Conservation (phyloP, 345 rosid genomes). For the Camelina laxa region DNA sequence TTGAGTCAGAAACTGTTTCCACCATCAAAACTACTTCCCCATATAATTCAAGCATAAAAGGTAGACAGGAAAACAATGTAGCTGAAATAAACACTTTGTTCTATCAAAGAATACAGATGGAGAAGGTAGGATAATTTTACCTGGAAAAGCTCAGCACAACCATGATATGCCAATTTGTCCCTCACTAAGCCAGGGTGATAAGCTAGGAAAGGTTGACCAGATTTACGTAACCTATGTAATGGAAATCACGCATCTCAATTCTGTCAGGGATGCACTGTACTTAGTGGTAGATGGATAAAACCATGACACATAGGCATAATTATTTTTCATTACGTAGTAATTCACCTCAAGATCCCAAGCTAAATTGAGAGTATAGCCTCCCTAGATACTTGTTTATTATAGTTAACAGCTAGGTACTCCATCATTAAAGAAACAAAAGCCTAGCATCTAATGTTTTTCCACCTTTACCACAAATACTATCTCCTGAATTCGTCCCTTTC, state of each 20-base stretch:
- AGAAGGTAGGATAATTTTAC: conserved; percentile 47
- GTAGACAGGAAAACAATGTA: conserved; percentile 12
- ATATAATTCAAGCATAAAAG: conserved; percentile 30
- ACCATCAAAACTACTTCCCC: conserved; percentile 16
- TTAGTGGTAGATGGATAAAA: conserved; percentile 3
- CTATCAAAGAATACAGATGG: conserved; percentile 31
- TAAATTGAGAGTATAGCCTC: conserved; percentile 7
- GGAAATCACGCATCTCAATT: conserved; percentile 27
- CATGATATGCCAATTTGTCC: conserved; percentile 92
- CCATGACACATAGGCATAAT: background rate
- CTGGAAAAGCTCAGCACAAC: conserved; percentile 99
- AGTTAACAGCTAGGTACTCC: conserved; percentile 24
- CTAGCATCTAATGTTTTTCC: conserved; percentile 13
- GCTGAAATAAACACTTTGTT: conserved; percentile 1
- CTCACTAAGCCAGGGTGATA: conserved; percentile 90
- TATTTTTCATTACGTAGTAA: background rate
- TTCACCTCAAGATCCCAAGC: conserved; percentile 21
- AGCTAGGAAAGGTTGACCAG: conserved; percentile 82
- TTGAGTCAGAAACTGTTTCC: conserved; percentile 37
- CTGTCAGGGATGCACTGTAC: conserved; percentile 15
- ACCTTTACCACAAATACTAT: conserved; percentile 1
- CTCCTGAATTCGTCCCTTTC: conserved; percentile 5
- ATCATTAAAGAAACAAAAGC: conserved; percentile 14
- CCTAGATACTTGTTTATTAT: background rate
- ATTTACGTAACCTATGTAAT: conserved; percentile 66